Evolutionary conservation across 805 yeast species (phyloP).

Genomic region (Candida nanaspora): DNA sequence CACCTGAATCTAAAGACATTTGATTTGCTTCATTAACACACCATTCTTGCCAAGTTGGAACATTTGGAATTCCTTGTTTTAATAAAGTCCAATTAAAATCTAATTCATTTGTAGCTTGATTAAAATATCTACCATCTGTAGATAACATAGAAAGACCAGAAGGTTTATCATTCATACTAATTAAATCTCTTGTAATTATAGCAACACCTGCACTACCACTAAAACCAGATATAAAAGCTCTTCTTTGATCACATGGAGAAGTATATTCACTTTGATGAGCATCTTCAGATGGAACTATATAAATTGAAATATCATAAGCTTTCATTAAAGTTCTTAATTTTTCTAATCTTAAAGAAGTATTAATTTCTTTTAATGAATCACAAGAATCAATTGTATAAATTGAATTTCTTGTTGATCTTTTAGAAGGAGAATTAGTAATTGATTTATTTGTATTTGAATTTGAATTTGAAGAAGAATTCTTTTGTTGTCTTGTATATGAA

Average conservation of each 20-base stretch:
- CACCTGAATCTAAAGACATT: conserved; percentile 38
- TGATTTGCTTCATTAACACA: conserved; percentile 42
- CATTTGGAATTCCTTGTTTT: conserved; percentile 42
- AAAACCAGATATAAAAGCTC: conserved; percentile 53
- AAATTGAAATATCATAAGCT: conserved; percentile 52
- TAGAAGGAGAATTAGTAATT: conserved; percentile 7
- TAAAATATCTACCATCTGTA: conserved; percentile 56
- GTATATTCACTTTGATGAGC: conserved; percentile 61
- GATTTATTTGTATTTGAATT: conserved; percentile 15
- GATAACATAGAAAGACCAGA: conserved; percentile 49
- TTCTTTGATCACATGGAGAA: conserved; percentile 43
- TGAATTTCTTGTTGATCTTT: not conserved
- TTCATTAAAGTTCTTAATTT: conserved; percentile 61
- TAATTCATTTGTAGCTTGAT: conserved; percentile 49
- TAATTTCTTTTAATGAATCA: conserved; percentile 33
- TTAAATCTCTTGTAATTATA: conserved; percentile 45
- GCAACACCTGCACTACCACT: conserved; percentile 59
- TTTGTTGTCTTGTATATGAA: conserved; percentile 9
- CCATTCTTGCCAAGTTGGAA: conserved; percentile 56
- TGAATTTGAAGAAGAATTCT: conserved; percentile 3
- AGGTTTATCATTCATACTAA: conserved; percentile 43
- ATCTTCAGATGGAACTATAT: conserved; percentile 55
- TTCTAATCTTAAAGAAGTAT: conserved; percentile 53
- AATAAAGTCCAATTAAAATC: conserved; percentile 55
- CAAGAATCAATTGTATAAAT: conserved; percentile 9